A percentile compares a stretch with the other conserved stretches of the same genome.
Evolutionary conservation across 805 yeast genomes (phyloP).

Genomic region (Nakazawaea pomicola): DNA sequence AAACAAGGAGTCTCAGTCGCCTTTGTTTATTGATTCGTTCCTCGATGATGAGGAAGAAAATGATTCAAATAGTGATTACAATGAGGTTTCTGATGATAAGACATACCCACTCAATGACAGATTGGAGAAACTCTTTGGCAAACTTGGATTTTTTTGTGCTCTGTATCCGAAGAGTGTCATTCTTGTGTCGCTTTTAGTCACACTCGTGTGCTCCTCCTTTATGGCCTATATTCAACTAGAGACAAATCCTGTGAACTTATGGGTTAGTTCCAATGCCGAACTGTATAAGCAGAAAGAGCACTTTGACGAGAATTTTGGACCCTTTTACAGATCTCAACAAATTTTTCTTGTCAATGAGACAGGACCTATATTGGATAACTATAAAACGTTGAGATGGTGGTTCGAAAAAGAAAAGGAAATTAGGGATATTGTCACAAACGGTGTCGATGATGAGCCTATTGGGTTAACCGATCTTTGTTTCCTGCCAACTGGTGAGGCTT

Average conservation of each 20-base stretch:
- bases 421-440: conserved; percentile 23
- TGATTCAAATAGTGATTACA: conserved; percentile 27
- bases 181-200: conserved; percentile 33
- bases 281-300: conserved; percentile 62
- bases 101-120: conserved; percentile 44
- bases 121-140: conserved; percentile 43
- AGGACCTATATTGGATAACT: conserved; percentile 60
- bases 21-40: conserved; percentile 4
- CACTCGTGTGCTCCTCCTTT: conserved; percentile 47
- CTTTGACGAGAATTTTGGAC: conserved; percentile 83
- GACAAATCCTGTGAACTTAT: conserved; percentile 72
- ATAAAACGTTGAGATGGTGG: conserved; percentile 84
- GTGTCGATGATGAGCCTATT: conserved; percentile 18
- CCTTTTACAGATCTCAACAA: conserved; percentile 87
- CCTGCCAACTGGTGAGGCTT: conserved; percentile 73
- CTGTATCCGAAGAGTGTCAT: conserved; percentile 51
- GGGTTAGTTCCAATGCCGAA: conserved; percentile 82
- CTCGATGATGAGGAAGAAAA: conserved; percentile 12
- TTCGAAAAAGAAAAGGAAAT: conserved; percentile 66
- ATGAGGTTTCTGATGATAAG: conserved; percentile 15
- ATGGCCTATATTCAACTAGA: conserved; percentile 54
- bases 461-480: conserved; percentile 67
- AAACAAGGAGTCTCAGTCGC: neutral
- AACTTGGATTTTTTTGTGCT: conserved; percentile 57
- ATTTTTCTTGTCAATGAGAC: conserved; percentile 65